Conservation (phyloP, 257 asterid species). For the Rauvolfia tetraphylla region DNA sequence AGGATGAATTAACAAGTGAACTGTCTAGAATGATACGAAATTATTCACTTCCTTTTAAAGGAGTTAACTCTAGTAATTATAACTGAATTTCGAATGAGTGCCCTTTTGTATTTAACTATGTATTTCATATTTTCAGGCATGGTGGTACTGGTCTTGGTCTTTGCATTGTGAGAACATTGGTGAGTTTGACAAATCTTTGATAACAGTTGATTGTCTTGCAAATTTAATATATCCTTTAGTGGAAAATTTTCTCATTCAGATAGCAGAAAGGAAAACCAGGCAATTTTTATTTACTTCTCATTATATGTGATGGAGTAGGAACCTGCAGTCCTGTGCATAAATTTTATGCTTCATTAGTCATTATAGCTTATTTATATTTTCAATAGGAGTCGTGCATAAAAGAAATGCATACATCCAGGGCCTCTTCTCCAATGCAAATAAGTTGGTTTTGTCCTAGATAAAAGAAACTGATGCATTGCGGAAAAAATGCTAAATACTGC, state of each 20-base stretch:
- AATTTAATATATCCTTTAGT: background rate
- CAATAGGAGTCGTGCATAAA: background rate
- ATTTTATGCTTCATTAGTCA: background rate
- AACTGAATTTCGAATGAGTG: background rate
- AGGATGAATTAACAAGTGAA: background rate
- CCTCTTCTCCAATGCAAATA: background rate
- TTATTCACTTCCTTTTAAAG: background rate
- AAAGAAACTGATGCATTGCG: background rate
- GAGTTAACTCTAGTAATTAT: background rate
- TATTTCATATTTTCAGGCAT: constrained; percentile 49
- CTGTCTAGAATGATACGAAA: background rate
- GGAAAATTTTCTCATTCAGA: background rate
- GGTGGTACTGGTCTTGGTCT: constrained; percentile 98
- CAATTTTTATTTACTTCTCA: background rate
- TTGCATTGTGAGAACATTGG: constrained; percentile 92
- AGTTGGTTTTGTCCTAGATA: background rate
- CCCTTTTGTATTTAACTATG: background rate
- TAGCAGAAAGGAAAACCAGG: background rate
- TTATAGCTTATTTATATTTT: background rate
- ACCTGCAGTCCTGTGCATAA: background rate
- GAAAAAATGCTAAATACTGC: background rate
- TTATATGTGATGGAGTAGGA: background rate
- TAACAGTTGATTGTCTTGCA: background rate
- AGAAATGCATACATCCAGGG: background rate
- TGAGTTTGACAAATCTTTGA: constrained; percentile 30